These are phyloP conservation scores for Saccharomycopsis fodiens DNA, from an alignment of 805 yeast species.

Conservation along the genomic window DNA sequence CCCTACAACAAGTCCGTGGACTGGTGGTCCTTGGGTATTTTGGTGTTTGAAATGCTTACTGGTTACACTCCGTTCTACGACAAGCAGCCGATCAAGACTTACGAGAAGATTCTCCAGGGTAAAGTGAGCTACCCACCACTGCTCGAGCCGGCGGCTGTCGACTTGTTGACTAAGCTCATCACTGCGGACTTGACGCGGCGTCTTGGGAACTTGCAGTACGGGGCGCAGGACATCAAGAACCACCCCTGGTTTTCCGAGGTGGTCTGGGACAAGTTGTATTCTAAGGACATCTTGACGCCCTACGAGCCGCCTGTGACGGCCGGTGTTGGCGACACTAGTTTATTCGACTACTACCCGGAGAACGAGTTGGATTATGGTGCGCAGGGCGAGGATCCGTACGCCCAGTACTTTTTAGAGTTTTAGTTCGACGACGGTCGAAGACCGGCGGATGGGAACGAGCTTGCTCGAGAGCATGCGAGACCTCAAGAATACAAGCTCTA, in stretches of 20 bases:
- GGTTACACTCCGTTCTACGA: conserved; percentile 95
- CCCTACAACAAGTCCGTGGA: conserved; percentile 94
- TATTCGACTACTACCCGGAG: conserved; percentile 76
- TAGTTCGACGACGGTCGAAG: too few relatives aligned
- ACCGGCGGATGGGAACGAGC: background rate
- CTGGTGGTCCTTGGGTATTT: conserved; percentile 96
- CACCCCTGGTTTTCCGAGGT: conserved; percentile 94
- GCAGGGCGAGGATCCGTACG: conserved; percentile 65
- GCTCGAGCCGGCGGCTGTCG: conserved; percentile 70
- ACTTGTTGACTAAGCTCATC: conserved; percentile 63
- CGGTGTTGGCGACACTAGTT: conserved; percentile 89
- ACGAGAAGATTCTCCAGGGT: conserved; percentile 82
- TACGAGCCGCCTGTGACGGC: conserved; percentile 92
- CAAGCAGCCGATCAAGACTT: conserved; percentile 87
- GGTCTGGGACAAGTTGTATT: conserved; percentile 80
- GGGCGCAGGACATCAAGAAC: conserved; percentile 75
- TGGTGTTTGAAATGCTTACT: conserved; percentile 89
- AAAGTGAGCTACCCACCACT: conserved; percentile 71
- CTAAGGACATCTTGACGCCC: conserved; percentile 88
- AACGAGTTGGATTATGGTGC: conserved; percentile 81
- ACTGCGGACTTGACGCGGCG: conserved; percentile 79
- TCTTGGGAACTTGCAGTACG: conserved; percentile 78
- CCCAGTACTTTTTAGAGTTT: conserved; percentile 53
- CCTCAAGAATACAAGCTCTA: background rate
- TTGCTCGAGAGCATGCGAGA: background rate